phyloP scores from a whole-genome alignment of 2,329 filamentous ascomycete species.

The Incumbomyces lentus region DNA sequence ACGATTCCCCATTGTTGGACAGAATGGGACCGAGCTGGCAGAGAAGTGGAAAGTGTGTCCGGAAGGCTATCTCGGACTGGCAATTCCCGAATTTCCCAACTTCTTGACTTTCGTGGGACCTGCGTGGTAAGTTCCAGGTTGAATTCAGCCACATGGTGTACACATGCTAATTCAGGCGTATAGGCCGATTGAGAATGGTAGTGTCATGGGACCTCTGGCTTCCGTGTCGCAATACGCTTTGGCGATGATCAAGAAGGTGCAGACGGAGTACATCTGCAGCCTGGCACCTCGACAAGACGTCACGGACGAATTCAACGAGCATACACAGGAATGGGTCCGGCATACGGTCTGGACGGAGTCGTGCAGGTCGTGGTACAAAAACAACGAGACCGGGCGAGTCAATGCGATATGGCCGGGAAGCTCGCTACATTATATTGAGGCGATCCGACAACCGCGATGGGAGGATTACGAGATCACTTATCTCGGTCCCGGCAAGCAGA shows the following conservation, averaged over 20 bases:
- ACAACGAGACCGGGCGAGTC: slow-evolving; percentile 27
- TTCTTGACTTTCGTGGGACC: slow-evolving; percentile 22
- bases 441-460: slow-evolving; percentile 31
- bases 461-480: slow-evolving; percentile 39
- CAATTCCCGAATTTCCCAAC: slow-evolving; percentile 22
- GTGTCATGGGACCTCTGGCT: slow-evolving; percentile 34
- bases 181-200: slow-evolving; percentile 38
- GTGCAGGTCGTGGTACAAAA: slow-evolving; percentile 37
- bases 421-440: slow-evolving; percentile 39
- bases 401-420: slow-evolving; percentile 42
- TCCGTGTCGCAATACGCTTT: slow-evolving; percentile 32
- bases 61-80: slow-evolving; percentile 21
- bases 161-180: too few species aligned
- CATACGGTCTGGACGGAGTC: slow-evolving; percentile 40
- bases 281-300: slow-evolving; percentile 27
- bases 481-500: slow-evolving; percentile 18
- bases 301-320: slow-evolving; percentile 28
- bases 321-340: slow-evolving; percentile 38
- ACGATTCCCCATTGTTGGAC: slow-evolving; percentile 34
- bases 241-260: slow-evolving; percentile 29
- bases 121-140: slow-evolving; percentile 35
- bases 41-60: slow-evolving; percentile 33
- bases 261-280: slow-evolving; percentile 34
- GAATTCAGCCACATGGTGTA: too few species aligned
- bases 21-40: slow-evolving; percentile 31